Base-by-base conservation (phyloP, 805 yeast genomes). In the Candida takata region DNA sequence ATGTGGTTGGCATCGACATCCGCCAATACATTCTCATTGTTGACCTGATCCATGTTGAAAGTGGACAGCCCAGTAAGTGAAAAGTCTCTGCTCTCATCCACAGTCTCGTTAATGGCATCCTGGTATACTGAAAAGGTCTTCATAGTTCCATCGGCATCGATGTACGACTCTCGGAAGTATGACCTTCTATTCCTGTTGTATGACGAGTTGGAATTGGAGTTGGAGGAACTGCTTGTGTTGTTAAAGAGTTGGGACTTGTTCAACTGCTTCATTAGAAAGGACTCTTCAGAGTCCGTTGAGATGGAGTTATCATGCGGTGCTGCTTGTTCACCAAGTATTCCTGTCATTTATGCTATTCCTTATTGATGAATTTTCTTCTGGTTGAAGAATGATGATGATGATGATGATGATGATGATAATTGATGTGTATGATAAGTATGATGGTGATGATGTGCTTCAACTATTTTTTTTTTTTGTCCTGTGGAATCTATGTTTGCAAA, bases 281-380 rank as follows among this genome's bases (percentile, higher is more conserved):
- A 52, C 32, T 52, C 57, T 25, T 52, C 57, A 19, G 57, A 49
- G 27, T 51, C 55, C 10, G 57, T 49, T 4, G 57, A 51, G 9
- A 52, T 34, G 2, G 53, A 44, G n/a, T 49, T 43, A 10, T 33
- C 35, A 11, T 13, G 34, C 9, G 34, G 17, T 7, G 32, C n/a
- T 9, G 10, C 23, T 20, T 7, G 23, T 20, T 10, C 23, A 20
- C 10, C 9, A 20, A 11, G 20, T 11, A 9, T 16, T 16, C 17
- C 11, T 28, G 19, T 16, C n/a, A n/a, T n/a, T n/a, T n/a, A n/a
- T n/a, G n/a, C n/a, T n/a, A n/a, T n/a, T n/a, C n/a, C n/a, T n/a
- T n/a, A n/a, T n/a, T n/a, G n/a, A n/a, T n/a, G n/a, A n/a, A n/a
- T 28, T 9, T 5, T 20, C 11, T 28, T 18, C 14, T 28, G 27